phyloP scores from a whole-genome alignment of 352 stramenopile genomes.

The Pythium phragmiticola region DNA sequence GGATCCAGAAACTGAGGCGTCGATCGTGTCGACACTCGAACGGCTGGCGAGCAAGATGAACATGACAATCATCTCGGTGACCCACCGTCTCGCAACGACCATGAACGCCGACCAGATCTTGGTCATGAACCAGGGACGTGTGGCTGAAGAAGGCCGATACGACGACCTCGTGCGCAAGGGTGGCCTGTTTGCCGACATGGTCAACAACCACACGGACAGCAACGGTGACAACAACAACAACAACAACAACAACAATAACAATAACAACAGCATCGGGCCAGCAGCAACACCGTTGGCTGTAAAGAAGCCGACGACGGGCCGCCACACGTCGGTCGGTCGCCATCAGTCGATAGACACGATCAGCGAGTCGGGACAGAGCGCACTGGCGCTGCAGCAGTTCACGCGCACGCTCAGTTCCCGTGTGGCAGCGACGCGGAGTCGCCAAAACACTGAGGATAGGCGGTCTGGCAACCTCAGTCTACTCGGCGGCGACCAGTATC shows the following conservation, averaged over 20 bases:
- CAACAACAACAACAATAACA: background rate
- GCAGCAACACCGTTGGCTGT: slow-evolving; percentile 8
- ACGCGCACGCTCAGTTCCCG: slow-evolving; percentile 74
- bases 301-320: slow-evolving; percentile 28
- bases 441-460: slow-evolving; percentile 60
- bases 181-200: slow-evolving; percentile 81
- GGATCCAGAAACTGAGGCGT: slow-evolving; percentile 84
- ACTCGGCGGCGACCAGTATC: slow-evolving; percentile 41
- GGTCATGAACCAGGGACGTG: slow-evolving; percentile 69
- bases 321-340: slow-evolving; percentile 10
- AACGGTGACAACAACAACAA: slow-evolving; percentile 32
- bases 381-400: slow-evolving; percentile 77
- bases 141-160: slow-evolving; percentile 79
- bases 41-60: slow-evolving; percentile 79
- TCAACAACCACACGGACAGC: slow-evolving; percentile 58
- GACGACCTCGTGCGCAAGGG: slow-evolving; percentile 63
- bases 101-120: slow-evolving; percentile 82
- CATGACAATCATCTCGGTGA: slow-evolving; percentile 89
- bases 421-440: slow-evolving; percentile 58
- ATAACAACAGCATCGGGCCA: background rate
- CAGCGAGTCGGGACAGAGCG: slow-evolving; percentile 29
- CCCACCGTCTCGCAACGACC: slow-evolving; percentile 78
- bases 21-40: slow-evolving; percentile 81
- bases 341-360: slow-evolving; percentile 28
- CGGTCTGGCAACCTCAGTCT: slow-evolving; percentile 71